These are phyloP conservation scores for Amphicarpaea edgeworthii DNA, from an alignment of 306 rosid genomes.

Conservation along the genomic window DNA sequence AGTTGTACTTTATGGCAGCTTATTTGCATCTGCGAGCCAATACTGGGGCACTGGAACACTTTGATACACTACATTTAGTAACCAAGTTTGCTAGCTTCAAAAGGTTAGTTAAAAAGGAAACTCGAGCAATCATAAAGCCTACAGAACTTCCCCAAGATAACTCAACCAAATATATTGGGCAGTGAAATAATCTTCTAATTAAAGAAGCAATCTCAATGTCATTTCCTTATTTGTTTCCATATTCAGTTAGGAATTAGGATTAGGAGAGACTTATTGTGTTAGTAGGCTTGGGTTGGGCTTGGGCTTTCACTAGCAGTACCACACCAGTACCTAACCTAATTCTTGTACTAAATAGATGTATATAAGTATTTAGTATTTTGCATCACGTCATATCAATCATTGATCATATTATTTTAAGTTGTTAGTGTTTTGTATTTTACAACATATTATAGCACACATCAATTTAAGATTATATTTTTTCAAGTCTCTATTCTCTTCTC, in stretches of 20 bases:
- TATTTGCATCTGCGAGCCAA: conserved; percentile 33
- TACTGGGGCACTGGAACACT: conserved; percentile 11
- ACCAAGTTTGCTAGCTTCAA: neutral
- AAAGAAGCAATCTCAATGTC: too few relatives aligned
- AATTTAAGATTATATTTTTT: neutral
- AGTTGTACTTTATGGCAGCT: neutral
- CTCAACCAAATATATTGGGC: too few relatives aligned
- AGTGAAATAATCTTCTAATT: too few relatives aligned
- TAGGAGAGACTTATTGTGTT: neutral
- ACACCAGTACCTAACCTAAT: neutral
- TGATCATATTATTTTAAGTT: neutral
- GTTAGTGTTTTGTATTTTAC: neutral
- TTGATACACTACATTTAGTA: neutral
- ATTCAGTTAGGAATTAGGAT: too few relatives aligned
- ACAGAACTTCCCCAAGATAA: conserved; percentile 14
- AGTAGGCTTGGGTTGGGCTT: neutral
- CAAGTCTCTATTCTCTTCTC: neutral
- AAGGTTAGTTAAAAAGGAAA: neutral
- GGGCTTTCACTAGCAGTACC: neutral
- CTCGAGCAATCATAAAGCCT: conserved; percentile 8
- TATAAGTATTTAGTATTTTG: neutral
- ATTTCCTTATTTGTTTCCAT: neutral
- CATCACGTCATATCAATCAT: neutral
- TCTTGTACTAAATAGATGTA: neutral
- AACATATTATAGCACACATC: neutral